Conservation (phyloP, 805 yeast genomes). For the Phaffomyces antillensis region DNA sequence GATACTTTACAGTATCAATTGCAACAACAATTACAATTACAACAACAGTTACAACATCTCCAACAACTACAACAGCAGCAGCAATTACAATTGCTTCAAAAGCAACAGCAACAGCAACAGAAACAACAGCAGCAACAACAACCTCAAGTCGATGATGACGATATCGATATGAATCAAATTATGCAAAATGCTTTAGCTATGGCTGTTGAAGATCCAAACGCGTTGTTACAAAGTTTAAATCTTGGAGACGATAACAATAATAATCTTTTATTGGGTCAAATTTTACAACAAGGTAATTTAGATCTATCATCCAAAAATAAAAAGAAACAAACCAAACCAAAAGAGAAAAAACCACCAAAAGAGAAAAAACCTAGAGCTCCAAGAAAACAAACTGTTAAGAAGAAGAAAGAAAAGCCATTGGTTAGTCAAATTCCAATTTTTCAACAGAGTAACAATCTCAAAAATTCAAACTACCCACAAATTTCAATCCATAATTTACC, state of each 20-base stretch:
- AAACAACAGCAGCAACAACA: conserved; percentile 3
- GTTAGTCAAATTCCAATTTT: conserved; percentile 20
- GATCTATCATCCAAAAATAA: conserved; percentile 1
- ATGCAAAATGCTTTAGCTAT: conserved; percentile 70
- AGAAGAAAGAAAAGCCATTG: conserved; percentile 18
- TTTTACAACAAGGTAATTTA: conserved; percentile 21
- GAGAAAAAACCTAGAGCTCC: conserved; percentile 23
- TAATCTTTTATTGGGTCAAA: conserved; percentile 12
- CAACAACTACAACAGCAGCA: conserved; percentile 3
- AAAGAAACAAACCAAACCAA: conserved; percentile 5
- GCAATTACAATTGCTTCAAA: conserved; percentile 1
- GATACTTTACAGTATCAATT: conserved; percentile 1
- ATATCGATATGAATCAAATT: conserved; percentile 62
- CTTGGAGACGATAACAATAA: conserved; percentile 12
- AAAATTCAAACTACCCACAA: conserved; percentile 14
- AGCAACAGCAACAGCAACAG: conserved; percentile 1
- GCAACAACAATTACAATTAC: conserved; percentile 4
- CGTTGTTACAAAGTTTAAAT: conserved; percentile 32
- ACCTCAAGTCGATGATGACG: conserved; percentile 29
- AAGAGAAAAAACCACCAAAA: conserved; percentile 11
- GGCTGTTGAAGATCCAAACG: conserved; percentile 61
- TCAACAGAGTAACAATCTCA: conserved; percentile 8
- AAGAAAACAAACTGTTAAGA: conserved; percentile 19
- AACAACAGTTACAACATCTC: conserved; percentile 1
- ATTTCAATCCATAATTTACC: conserved; percentile 5